Conservation (phyloP, 106 monocot genomes). For the Dioscorea alata region DNA sequence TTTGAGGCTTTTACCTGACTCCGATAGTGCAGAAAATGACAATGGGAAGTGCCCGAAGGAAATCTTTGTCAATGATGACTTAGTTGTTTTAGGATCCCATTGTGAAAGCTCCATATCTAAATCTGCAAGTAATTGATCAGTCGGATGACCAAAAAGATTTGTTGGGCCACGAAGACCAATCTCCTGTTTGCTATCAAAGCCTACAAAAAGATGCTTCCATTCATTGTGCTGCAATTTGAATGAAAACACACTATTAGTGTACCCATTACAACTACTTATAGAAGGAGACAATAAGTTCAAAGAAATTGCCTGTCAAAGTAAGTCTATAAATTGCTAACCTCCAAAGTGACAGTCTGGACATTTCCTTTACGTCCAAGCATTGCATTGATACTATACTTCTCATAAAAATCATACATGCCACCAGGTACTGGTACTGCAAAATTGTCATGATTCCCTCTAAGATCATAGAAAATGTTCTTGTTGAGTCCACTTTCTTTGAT, state of each 20-base stretch:
- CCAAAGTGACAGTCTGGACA: conserved; percentile 74
- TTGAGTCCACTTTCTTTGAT: conserved; percentile 64
- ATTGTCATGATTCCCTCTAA: conserved; percentile 93
- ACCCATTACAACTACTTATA: too few species aligned
- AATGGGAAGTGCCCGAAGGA: conserved; percentile 90
- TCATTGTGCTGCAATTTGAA: conserved; percentile 43
- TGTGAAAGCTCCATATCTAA: conserved; percentile 68
- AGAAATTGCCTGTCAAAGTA: too few species aligned
- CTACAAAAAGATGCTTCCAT: conserved; percentile 87
- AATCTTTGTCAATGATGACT: conserved; percentile 54
- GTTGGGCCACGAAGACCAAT: conserved; percentile 84
- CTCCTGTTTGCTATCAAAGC: conserved; percentile 74
- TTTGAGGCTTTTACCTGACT: conserved; percentile 59
- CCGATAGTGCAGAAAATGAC: conserved; percentile 76
- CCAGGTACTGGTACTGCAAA: conserved; percentile 75
- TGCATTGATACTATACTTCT: conserved; percentile 80
- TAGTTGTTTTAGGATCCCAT: conserved; percentile 41
- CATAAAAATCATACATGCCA: conserved; percentile 67
- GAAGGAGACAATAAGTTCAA: too few species aligned
- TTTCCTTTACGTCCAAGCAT: conserved; percentile 34
- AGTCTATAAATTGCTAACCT: conserved; percentile 30
- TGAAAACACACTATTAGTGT: background rate
- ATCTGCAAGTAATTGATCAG: conserved; percentile 60
- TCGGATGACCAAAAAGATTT: conserved; percentile 93
- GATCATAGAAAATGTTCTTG: conserved; percentile 76